Base-by-base conservation (phyloP, 208 protist genomes). In the Acanthamoeba healyi region DNA sequence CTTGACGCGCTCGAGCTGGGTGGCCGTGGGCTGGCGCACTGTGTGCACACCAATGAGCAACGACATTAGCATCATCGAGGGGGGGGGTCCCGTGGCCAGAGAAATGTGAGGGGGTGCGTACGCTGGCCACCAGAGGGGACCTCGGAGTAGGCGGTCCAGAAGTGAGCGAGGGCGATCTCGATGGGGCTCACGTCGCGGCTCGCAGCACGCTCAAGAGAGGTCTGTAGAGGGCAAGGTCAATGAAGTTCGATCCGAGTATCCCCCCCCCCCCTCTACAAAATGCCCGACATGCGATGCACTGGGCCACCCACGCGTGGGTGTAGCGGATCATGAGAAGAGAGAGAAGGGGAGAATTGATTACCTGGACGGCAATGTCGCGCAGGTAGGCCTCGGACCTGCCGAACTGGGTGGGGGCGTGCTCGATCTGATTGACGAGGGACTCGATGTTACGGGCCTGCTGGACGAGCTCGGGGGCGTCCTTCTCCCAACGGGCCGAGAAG, bases 81-180 rank as follows among this genome's bases (percentile, higher is more conserved):
- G 49, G 49, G 49, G 15, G 49, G 49, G 49, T 3, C 49, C 12
- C 22, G n/a, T 65, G 15, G 6, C 65, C 38, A 29, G 3, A 7
- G 12, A 1, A 4, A 44, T 44, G n/a, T 42, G 19, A 2, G 44
- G 58, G 9, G 15, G 19, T 10, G 7, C 67, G 34, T 77, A 77
- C 67, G 38, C 38, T 77, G 40, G 67, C 67, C 67, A 22, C 34
- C 34, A 42, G 67, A 36, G 67, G 67, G 67, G 38, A 77, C 67
- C 67, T 77, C 67, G 29, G 67, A 38, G 38, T 77, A 77, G 34
- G 67, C 67, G 38, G 3, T 38, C 67, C 67, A 77, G 67, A 77
- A 77, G 29, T 77, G 67, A 15, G 67, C 19, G 17, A 77, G 67
- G 34, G 67, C 14, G 38, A 77, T 32, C 22, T 77, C 67, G 14